phyloP scores from a whole-genome alignment of 2,329 filamentous ascomycete species.

The Aspergillus fructus region DNA sequence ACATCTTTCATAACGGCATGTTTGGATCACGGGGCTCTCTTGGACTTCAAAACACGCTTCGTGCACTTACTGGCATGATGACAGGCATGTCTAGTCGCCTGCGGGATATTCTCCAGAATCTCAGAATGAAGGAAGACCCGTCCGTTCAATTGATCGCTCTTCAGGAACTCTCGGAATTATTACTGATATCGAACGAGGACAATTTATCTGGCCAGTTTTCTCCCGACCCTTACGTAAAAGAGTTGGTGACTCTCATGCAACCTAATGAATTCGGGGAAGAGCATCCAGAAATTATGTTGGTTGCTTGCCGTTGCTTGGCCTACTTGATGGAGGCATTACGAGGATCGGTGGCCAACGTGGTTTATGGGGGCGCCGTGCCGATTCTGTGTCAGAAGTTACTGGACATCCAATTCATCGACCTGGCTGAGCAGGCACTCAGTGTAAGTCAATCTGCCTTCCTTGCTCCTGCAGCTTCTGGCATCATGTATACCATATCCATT shows the following conservation, averaged over 20 bases:
- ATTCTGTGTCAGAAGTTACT: slow-evolving; percentile 92
- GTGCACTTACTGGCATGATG: slow-evolving; percentile 90
- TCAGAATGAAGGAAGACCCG: slow-evolving; percentile 80
- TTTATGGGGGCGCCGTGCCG: slow-evolving; percentile 94
- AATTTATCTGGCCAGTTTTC: slow-evolving; percentile 93
- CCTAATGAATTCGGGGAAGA: slow-evolving; percentile 83
- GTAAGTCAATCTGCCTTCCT: slow-evolving; percentile 41
- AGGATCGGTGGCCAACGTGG: slow-evolving; percentile 88
- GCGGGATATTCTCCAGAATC: slow-evolving; percentile 70
- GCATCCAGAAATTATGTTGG: slow-evolving; percentile 94
- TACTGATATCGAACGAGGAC: slow-evolving; percentile 94
- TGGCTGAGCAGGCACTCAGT: slow-evolving; percentile 94
- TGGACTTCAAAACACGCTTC: slow-evolving; percentile 74
- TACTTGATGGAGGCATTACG: slow-evolving; percentile 98
- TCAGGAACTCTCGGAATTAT: slow-evolving; percentile 87
- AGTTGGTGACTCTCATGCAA: slow-evolving; percentile 88
- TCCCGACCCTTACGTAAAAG: slow-evolving; percentile 91
- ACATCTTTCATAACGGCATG: slow-evolving; percentile 59
- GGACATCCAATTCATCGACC: slow-evolving; percentile 94
- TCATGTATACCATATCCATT: neutral
- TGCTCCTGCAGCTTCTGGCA: neutral
- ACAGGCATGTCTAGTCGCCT: slow-evolving; percentile 77
- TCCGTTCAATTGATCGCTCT: slow-evolving; percentile 88
- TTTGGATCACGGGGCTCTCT: slow-evolving; percentile 66
- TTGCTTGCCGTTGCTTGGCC: slow-evolving; percentile 91